Evolutionary conservation across 306 rosid genomes (phyloP).

Genomic region (Begonia fuchsioides): DNA sequence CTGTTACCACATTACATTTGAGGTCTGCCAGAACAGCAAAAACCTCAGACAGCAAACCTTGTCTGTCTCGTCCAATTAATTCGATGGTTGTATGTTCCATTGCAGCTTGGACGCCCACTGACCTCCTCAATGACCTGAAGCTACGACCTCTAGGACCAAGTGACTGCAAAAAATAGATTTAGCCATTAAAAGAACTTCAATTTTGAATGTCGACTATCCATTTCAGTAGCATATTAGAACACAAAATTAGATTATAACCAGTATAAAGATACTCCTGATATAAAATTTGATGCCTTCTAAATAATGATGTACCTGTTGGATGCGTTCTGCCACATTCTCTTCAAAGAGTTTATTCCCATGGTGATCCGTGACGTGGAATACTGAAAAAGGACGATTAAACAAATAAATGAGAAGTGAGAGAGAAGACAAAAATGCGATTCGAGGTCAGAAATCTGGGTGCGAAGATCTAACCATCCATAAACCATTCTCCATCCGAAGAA

Average conservation of each 20-base stretch:
- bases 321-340: conserved; percentile 66
- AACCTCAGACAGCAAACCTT: conserved; percentile 89
- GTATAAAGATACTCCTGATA: too few relatives aligned
- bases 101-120: conserved; percentile 84
- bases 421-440: neutral
- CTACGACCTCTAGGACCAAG: conserved; percentile 68
- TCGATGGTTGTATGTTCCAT: conserved; percentile 69
- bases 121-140: conserved; percentile 69
- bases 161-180: conserved; percentile 33
- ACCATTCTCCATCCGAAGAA: conserved; percentile 97
- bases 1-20: conserved; percentile 91
- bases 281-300: too few relatives aligned
- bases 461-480: conserved; percentile 80
- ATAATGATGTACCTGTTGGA: conserved; percentile 69
- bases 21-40: conserved; percentile 90
- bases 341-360: conserved; percentile 60
- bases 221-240: neutral
- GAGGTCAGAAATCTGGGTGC: neutral
- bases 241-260: too few relatives aligned
- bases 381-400: conserved; percentile 20
- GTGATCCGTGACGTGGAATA: conserved; percentile 82
- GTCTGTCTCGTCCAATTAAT: conserved; percentile 83
- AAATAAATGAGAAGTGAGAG: neutral
- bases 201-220: neutral
- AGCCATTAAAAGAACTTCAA: conserved; percentile 5